Conservation (phyloP, 306 rosid genomes). For the Ochetophila trinervis region DNA sequence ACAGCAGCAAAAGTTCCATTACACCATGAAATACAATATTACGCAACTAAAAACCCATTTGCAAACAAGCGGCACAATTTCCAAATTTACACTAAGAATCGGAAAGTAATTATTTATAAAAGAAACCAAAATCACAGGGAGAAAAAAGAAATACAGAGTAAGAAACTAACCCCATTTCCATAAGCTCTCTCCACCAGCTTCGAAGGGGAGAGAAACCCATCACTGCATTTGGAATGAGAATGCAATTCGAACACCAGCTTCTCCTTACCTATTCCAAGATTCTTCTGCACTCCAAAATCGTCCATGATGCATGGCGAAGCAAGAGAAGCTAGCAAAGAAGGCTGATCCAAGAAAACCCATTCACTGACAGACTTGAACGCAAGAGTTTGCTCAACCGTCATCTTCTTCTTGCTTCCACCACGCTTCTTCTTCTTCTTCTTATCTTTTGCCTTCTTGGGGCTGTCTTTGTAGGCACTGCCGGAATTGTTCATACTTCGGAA, state of each 20-base stretch:
- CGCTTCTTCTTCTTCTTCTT: constrained; percentile 69
- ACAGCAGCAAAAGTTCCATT: neutral
- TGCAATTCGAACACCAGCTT: constrained; percentile 79
- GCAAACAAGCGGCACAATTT: neutral
- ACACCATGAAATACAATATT: neutral
- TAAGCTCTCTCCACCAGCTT: constrained; percentile 87
- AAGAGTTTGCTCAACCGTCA: constrained; percentile 63
- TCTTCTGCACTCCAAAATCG: constrained; percentile 82
- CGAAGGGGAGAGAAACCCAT: constrained; percentile 90
- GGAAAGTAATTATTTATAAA: neutral
- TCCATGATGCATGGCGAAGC: constrained; percentile 61
- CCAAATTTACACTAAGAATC: neutral
- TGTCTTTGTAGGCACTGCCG: constrained; percentile 18
- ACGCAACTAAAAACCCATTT: neutral
- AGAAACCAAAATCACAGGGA: constrained; percentile 4
- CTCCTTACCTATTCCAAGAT: constrained; percentile 57
- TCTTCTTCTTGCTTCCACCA: constrained; percentile 83
- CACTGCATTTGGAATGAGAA: constrained; percentile 89
- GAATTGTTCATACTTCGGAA: constrained; percentile 23
- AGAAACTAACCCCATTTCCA: constrained; percentile 65
- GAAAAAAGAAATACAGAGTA: neutral
- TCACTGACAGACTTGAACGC: constrained; percentile 79
- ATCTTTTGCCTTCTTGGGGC: constrained; percentile 35
- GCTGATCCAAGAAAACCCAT: constrained; percentile 67
- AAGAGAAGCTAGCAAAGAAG: constrained; percentile 34